phyloP scores from a whole-genome alignment of 306 rosid genomes.

The Citrullus amarus region DNA sequence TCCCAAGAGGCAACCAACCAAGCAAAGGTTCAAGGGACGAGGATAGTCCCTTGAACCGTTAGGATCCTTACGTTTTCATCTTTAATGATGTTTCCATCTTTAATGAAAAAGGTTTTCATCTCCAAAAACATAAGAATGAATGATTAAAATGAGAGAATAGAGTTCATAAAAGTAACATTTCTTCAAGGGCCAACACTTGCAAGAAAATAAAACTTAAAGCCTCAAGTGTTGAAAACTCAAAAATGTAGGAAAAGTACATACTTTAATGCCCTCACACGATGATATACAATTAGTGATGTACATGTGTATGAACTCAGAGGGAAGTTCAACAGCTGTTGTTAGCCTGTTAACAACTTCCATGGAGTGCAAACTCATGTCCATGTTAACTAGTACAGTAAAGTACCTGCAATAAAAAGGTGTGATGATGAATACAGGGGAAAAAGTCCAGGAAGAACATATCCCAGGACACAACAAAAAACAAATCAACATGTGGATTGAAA shows the following conservation, averaged over 20 bases:
- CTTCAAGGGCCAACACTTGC: neutral
- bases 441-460: neutral
- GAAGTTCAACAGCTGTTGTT: constrained; percentile 92
- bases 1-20: neutral
- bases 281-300: constrained; percentile 95
- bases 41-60: neutral
- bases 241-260: constrained; percentile 15
- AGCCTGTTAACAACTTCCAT: constrained; percentile 99
- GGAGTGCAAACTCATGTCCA: constrained; percentile 99
- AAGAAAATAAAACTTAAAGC: neutral
- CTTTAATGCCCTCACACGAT: constrained; percentile 96
- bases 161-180: neutral
- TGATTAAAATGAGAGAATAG: neutral
- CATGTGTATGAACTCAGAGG: constrained; percentile 88
- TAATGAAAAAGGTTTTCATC: neutral
- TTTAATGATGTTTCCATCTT: neutral
- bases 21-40: neutral
- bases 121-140: neutral
- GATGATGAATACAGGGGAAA: constrained; percentile 8
- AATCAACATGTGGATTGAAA: constrained; percentile 2
- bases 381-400: constrained; percentile 91
- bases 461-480: neutral
- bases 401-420: constrained; percentile 49
- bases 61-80: neutral
- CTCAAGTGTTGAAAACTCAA: neutral